Conservation (phyloP, 768 basidiomycete species). For the Paxillus ammoniavirescens region DNA sequence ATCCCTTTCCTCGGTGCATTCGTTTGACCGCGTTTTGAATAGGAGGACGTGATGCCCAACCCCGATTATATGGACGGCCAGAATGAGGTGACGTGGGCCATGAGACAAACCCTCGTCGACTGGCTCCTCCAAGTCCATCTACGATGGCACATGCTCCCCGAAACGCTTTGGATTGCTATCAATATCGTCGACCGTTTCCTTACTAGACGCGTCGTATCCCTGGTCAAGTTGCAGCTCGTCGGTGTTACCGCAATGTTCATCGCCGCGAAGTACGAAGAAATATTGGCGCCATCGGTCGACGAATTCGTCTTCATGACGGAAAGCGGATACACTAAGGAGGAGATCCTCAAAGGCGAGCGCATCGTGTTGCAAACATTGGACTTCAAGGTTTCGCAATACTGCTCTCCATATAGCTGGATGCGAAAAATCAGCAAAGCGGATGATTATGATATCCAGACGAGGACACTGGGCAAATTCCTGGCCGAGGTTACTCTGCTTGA, state of each 20-base stretch:
- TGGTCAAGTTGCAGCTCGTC: constrained; percentile 92
- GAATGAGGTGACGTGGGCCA: constrained; percentile 87
- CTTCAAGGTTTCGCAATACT: constrained; percentile 95
- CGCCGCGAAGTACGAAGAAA: constrained; percentile 98
- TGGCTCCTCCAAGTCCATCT: constrained; percentile 98
- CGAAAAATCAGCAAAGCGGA: constrained; percentile 98
- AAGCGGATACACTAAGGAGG: constrained; percentile 89
- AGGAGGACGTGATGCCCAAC: constrained; percentile 89
- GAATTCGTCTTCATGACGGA: constrained; percentile 99
- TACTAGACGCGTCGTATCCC: constrained; percentile 80
- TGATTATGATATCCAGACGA: constrained; percentile 96
- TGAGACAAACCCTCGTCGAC: constrained; percentile 96
- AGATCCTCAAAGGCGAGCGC: constrained; percentile 96
- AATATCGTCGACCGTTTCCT: constrained; percentile 95
- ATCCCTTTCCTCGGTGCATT: constrained; percentile 2
- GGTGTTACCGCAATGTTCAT: constrained; percentile 99
- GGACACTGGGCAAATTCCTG: constrained; percentile 96
- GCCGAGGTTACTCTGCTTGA: constrained; percentile 95
- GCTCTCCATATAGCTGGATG: constrained; percentile 99
- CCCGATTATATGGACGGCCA: constrained; percentile 94
- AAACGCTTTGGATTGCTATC: constrained; percentile 98
- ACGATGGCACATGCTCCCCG: constrained; percentile 98
- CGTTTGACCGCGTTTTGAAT: constrained; percentile 16
- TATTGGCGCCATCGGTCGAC: constrained; percentile 94
- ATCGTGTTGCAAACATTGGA: constrained; percentile 95